Evolutionary conservation across 495 filamentous ascomycete species (phyloP), one percentile per base, ranked within the genome.

Genomic region (Aspergillus baeticus): DNA sequence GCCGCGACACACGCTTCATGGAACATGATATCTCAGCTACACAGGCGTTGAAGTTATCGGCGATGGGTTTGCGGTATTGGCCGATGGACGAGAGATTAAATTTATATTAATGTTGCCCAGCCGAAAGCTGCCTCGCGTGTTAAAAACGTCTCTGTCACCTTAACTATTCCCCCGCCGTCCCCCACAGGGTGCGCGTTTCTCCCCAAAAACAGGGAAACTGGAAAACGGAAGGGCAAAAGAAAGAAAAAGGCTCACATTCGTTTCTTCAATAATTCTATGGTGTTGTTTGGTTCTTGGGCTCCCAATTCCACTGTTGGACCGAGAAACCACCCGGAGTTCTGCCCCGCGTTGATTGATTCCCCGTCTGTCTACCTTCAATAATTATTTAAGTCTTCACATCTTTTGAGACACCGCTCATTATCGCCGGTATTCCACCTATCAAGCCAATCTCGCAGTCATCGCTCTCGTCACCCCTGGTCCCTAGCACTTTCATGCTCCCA

Each of bases 271-370:
- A 31, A 13, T 45, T 8, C 26, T 29, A 3, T 29, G 26, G 42
- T 23, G 41, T 45, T 45, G 42, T 45, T 45, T 23, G 42, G 42
- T 22, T 20, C 45, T 37, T 47, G 22, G 13, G 26, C 43, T 45
- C 37, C 46, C 43, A 51, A 51, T 46, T 22, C 21, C 14, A n/a
- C 33, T 20, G 5, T n/a, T 47, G n/a, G 21, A 45, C 26, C 44
- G 7, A 35, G 26, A 47, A 48, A 54, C 58, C 56, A 43, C 61
- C 54, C 59, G 50, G 60, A 48, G 23, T 58, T 57, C 44, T 60
- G 61, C 57, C 61, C 61, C 61, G 54, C 61, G 61, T 55, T 46
- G 36, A 60, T 35, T 50, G 20, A 20, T 38, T 45, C 49, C 56
- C 47, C 36, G 31, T 38, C 39, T 29, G 26, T 29, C 26, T 29